Conservation (phyloP, 2,329 filamentous ascomycete genomes). For the Hansfordia pulvinata region DNA sequence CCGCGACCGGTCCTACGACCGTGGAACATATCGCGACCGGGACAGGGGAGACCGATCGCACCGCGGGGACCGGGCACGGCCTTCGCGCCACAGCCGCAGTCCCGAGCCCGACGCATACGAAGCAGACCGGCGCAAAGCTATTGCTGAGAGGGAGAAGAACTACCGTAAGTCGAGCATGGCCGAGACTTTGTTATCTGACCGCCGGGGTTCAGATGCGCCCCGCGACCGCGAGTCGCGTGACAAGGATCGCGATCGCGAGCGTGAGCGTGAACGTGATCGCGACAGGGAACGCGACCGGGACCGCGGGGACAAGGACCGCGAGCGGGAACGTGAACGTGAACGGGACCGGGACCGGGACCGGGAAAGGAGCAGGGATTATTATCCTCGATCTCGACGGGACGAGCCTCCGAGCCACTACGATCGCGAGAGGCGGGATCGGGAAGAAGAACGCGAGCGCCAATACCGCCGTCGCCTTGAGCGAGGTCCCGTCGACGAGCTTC, state of each 20-base stretch:
- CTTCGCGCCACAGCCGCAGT: conserved; percentile 60
- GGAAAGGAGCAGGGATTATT: conserved; percentile 34
- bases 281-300: conserved; percentile 14
- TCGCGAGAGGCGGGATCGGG: conserved; percentile 73
- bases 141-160: conserved; percentile 85
- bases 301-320: conserved; percentile 19
- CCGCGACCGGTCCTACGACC: conserved; percentile 42
- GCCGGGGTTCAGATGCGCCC: conserved; percentile 32
- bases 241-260: conserved; percentile 21
- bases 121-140: conserved; percentile 84
- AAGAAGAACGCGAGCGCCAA: conserved; percentile 77
- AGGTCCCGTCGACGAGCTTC: conserved; percentile 73
- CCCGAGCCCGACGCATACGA: conserved; percentile 93
- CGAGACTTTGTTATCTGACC: conserved; percentile 44
- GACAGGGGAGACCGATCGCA: conserved; percentile 52
- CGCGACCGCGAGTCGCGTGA: conserved; percentile 24
- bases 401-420: conserved; percentile 60
- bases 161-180: conserved; percentile 71
- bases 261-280: conserved; percentile 20
- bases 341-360: conserved; percentile 21
- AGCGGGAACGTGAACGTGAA: conserved; percentile 21
- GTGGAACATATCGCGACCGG: conserved; percentile 37
- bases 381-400: conserved; percentile 40
- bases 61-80: conserved; percentile 37
- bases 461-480: conserved; percentile 62